phyloP scores from a whole-genome alignment of 331 rosid species.

The Quercus tomentella region DNA sequence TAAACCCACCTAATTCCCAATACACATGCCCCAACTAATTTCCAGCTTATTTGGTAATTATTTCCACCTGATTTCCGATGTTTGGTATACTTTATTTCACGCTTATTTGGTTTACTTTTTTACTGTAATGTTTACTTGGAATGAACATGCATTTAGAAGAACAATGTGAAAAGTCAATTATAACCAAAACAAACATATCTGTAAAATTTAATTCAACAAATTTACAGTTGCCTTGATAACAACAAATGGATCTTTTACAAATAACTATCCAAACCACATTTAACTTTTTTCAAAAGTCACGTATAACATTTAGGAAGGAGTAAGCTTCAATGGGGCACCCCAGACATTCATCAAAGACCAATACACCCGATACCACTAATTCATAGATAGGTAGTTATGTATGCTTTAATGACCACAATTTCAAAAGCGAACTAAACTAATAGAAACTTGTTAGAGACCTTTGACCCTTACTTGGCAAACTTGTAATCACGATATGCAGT shows the following conservation, averaged over 20 bases:
- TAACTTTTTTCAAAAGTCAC: background rate
- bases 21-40: too few relatives aligned
- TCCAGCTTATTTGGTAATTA: too few relatives aligned
- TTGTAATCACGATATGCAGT: slow-evolving; percentile 27
- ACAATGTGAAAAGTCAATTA: background rate
- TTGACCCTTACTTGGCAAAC: slow-evolving; percentile 21
- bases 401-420: background rate
- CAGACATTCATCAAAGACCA: background rate
- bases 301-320: background rate
- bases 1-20: too few relatives aligned
- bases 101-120: too few relatives aligned
- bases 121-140: background rate
- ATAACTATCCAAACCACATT: background rate
- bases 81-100: too few relatives aligned
- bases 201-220: background rate
- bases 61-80: too few relatives aligned
- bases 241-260: background rate
- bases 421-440: background rate
- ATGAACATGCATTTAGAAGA: background rate
- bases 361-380: background rate
- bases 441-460: background rate
- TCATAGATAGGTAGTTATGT: background rate
- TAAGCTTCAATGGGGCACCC: background rate
- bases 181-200: background rate
- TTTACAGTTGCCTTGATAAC: background rate